Evolutionary conservation across 2,329 filamentous ascomycete species (phyloP).

Genomic region (Aspergillus carbonarius): DNA sequence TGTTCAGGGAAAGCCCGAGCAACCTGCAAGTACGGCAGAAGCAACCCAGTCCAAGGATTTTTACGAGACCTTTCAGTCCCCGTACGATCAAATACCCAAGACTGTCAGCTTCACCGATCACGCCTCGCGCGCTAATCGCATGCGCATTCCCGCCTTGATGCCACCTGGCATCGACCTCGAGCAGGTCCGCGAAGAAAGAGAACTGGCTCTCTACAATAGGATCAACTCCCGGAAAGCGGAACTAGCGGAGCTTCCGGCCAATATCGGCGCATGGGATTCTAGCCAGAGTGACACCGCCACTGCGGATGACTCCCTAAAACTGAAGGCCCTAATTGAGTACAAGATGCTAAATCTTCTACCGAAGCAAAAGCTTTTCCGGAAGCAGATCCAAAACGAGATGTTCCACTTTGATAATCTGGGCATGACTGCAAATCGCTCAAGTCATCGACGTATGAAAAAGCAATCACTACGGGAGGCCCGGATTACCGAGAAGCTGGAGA

Average conservation of each 20-base stretch:
- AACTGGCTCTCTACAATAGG: constrained; percentile 84
- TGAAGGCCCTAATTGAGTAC: constrained; percentile 91
- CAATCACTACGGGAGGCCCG: constrained; percentile 91
- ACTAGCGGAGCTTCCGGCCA: constrained; percentile 78
- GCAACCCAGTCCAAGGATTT: constrained; percentile 35
- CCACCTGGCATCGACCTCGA: constrained; percentile 86
- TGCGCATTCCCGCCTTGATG: constrained; percentile 82
- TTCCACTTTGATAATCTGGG: constrained; percentile 93
- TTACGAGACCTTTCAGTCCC: constrained; percentile 74
- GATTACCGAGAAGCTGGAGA: constrained; percentile 98
- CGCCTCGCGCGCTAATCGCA: constrained; percentile 69
- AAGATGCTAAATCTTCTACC: constrained; percentile 85
- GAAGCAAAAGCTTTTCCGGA: constrained; percentile 82
- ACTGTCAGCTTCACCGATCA: constrained; percentile 80
- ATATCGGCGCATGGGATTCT: constrained; percentile 83
- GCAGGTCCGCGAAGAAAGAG: constrained; percentile 79
- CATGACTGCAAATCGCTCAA: constrained; percentile 91
- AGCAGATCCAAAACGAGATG: constrained; percentile 87
- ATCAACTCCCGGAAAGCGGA: constrained; percentile 83
- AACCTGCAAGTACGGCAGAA: constrained; percentile 29
- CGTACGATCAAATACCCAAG: constrained; percentile 59
- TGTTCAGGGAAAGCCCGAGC: constrained; percentile 34
- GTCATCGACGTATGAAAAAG: constrained; percentile 95
- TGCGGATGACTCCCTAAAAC: constrained; percentile 78
- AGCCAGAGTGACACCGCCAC: constrained; percentile 65